These are phyloP conservation scores for Aspergillus clavatus DNA, from an alignment of 2,329 filamentous ascomycete genomes.

Conservation along the genomic window DNA sequence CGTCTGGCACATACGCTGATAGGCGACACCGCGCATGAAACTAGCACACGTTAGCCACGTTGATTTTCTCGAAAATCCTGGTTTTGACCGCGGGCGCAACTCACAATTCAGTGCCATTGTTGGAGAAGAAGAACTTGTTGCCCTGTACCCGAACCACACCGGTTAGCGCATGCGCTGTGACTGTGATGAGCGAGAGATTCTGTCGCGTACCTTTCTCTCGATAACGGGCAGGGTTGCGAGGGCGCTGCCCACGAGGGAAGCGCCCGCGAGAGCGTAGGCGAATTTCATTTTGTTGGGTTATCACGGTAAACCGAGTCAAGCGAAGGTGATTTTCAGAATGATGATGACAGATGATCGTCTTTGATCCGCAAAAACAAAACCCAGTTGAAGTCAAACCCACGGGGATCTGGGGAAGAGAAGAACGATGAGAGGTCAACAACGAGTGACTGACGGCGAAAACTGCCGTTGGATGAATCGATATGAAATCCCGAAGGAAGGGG, in stretches of 20 bases:
- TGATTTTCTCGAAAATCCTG: not conserved
- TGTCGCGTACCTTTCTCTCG: slow-evolving; percentile 57
- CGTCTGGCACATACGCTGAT: slow-evolving; percentile 58
- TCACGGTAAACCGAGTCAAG: not conserved
- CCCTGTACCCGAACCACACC: slow-evolving; percentile 45
- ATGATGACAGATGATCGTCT: slow-evolving; percentile 9
- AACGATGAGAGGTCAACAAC: slow-evolving; percentile 5
- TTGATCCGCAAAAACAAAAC: slow-evolving; percentile 10
- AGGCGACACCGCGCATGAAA: slow-evolving; percentile 90
- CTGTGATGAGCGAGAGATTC: slow-evolving; percentile 1
- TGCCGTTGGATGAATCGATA: not conserved
- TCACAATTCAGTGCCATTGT: slow-evolving; percentile 69
- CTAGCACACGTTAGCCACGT: slow-evolving; percentile 28
- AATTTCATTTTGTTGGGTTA: slow-evolving; percentile 50
- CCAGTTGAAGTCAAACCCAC: not conserved
- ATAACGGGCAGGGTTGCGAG: slow-evolving; percentile 53
- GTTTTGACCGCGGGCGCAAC: slow-evolving; percentile 14
- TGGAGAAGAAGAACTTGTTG: slow-evolving; percentile 85
- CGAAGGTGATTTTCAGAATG: not conserved
- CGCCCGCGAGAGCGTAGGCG: slow-evolving; percentile 47
- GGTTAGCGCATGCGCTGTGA: not conserved
- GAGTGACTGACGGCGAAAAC: not conserved
- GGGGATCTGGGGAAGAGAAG: slow-evolving; percentile 8
- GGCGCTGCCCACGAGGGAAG: slow-evolving; percentile 48
- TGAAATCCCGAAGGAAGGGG: not conserved